Conservation (phyloP, 2,329 filamentous ascomycete genomes). For the Cladosporium phlei region DNA sequence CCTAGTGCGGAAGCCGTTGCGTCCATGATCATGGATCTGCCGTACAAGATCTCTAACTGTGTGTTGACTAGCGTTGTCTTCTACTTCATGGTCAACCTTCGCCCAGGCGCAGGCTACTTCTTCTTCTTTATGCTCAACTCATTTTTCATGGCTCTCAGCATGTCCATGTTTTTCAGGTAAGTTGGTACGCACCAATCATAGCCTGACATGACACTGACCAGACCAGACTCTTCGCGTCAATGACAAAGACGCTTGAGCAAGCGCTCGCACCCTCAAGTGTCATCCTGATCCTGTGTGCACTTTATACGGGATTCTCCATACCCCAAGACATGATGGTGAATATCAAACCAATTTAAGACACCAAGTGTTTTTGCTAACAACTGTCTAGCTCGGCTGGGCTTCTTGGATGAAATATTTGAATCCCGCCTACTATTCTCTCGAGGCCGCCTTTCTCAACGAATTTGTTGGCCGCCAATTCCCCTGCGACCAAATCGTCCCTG, state of each 20-base stretch:
- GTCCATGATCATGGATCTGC: slow-evolving; percentile 41
- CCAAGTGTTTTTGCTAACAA: too few species aligned
- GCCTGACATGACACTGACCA: too few species aligned
- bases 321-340: slow-evolving; percentile 61
- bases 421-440: slow-evolving; percentile 39
- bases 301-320: slow-evolving; percentile 62
- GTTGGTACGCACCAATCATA: too few species aligned
- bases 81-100: slow-evolving; percentile 48
- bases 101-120: slow-evolving; percentile 42
- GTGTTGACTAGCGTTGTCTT: slow-evolving; percentile 44
- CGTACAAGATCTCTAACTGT: slow-evolving; percentile 39
- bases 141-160: slow-evolving; percentile 37
- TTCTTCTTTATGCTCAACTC: slow-evolving; percentile 46
- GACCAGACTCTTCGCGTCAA: slow-evolving; percentile 34
- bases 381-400: slow-evolving; percentile 72
- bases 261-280: slow-evolving; percentile 16
- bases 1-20: slow-evolving; percentile 77
- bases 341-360: too few species aligned
- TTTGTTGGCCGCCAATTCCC: slow-evolving; percentile 53
- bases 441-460: slow-evolving; percentile 41
- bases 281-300: slow-evolving; percentile 54
- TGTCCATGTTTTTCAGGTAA: slow-evolving; percentile 40
- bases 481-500: slow-evolving; percentile 42
- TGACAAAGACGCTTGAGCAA: slow-evolving; percentile 15
- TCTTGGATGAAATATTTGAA: slow-evolving; percentile 68